Conservation (phyloP, 176 grass and related monocot species). For the Oryza punctata region DNA sequence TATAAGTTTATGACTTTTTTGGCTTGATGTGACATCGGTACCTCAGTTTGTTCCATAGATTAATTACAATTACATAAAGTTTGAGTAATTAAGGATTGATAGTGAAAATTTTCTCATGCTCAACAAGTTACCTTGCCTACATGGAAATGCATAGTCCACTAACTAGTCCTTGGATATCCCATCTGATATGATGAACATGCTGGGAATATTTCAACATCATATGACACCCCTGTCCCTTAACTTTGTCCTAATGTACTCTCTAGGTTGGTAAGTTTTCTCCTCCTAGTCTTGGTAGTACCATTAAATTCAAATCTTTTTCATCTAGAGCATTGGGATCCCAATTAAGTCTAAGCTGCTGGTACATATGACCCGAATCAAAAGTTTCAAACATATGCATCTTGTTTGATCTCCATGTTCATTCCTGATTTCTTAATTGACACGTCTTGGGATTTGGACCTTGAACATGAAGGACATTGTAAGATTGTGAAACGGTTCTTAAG, state of each 20-base stretch:
- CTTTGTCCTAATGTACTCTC: constrained; percentile 2
- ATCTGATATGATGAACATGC: constrained; percentile 28
- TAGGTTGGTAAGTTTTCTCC: constrained; percentile 18
- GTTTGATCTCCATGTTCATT: constrained; percentile 46
- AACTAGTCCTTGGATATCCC: background rate
- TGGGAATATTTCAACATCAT: constrained; percentile 26
- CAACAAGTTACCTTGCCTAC: constrained; percentile 33
- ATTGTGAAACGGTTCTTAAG: constrained; percentile 22
- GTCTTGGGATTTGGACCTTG: constrained; percentile 8
- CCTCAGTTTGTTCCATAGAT: background rate
- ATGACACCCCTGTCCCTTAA: constrained; percentile 26
- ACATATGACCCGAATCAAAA: constrained; percentile 32
- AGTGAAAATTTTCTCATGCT: constrained; percentile 1
- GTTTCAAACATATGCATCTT: constrained; percentile 33
- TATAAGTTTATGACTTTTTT: background rate
- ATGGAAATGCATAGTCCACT: constrained; percentile 24
- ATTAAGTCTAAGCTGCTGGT: constrained; percentile 3
- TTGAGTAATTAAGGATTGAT: background rate
- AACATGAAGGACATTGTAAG: constrained; percentile 3
- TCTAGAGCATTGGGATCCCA: constrained; percentile 21
- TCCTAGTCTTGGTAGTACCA: constrained; percentile 26
- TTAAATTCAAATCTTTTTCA: constrained; percentile 25
- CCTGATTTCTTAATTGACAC: constrained; percentile 30
- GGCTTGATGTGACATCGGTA: background rate
- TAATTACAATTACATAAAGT: constrained; percentile 1